These are phyloP conservation scores for Calonectria montana DNA, from an alignment of 2,329 filamentous ascomycete species.

Conservation along the genomic window DNA sequence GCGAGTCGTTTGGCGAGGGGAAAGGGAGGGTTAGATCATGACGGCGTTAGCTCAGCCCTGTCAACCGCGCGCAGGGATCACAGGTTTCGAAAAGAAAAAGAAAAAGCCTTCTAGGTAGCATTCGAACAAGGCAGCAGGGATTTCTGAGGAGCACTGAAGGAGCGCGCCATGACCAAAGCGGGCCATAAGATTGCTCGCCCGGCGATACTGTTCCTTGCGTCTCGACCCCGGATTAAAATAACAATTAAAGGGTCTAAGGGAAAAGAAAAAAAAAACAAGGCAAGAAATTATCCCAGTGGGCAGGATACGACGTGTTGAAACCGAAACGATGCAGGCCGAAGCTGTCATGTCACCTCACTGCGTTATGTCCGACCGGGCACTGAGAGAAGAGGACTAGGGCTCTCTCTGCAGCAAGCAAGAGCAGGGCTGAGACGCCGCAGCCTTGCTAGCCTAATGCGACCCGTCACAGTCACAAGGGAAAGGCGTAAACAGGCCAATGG, in stretches of 20 bases:
- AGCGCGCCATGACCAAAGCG: not conserved
- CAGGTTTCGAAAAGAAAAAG: not conserved
- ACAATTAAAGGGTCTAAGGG: not conserved
- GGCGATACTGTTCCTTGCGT: not conserved
- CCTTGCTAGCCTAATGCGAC: constrained; percentile 1
- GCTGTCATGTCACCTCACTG: constrained; percentile 1
- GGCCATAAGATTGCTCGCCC: not conserved
- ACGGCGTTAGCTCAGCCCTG: constrained; percentile 11
- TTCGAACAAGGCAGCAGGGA: not conserved
- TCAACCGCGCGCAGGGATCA: not conserved
- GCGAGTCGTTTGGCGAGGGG: not conserved
- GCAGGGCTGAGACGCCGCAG: constrained; percentile 3
- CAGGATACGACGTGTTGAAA: constrained; percentile 6
- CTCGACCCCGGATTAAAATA: not conserved
- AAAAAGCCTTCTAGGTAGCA: not conserved
- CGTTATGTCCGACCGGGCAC: not conserved
- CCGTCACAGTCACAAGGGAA: not conserved
- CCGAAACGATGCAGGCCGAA: not conserved
- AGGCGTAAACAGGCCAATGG: not conserved
- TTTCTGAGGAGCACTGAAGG: not conserved
- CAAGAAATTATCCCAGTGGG: not conserved
- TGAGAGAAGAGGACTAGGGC: constrained; percentile 1
- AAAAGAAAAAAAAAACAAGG: not conserved
- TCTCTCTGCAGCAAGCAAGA: not conserved
- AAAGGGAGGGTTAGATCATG: not conserved